A percentile compares a stretch with the other conserved stretches of the same genome.
Evolutionary conservation across 1,139 yeast genomes (phyloP).

Genomic region (Debaryomyces sp.): DNA sequence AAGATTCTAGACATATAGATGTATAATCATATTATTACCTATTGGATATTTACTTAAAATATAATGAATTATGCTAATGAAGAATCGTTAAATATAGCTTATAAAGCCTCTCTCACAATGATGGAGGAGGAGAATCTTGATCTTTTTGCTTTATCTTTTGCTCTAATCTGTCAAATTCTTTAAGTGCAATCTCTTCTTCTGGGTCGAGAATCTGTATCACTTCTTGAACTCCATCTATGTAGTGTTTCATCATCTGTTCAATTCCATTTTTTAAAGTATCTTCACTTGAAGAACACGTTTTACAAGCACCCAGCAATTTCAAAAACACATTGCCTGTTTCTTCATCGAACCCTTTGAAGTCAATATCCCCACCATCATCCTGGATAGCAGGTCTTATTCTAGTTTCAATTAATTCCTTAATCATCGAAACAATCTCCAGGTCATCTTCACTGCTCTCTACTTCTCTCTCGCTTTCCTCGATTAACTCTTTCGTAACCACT

Average conservation of each 20-base stretch:
- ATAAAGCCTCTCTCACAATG: slow-evolving; percentile 26
- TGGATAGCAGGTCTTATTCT: slow-evolving; percentile 67
- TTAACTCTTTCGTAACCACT: slow-evolving; percentile 52
- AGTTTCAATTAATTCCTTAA: slow-evolving; percentile 61
- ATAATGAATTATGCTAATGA: slow-evolving; percentile 6
- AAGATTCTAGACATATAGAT: slow-evolving; percentile 1
- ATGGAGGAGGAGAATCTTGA: slow-evolving; percentile 31
- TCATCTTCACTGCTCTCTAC: slow-evolving; percentile 39
- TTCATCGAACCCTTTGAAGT: slow-evolving; percentile 69
- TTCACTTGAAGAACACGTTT: slow-evolving; percentile 74
- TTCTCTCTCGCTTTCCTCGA: slow-evolving; percentile 41
- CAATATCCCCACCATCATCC: slow-evolving; percentile 86
- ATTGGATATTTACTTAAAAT: slow-evolving; percentile 5
- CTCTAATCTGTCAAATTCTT: slow-evolving; percentile 73
- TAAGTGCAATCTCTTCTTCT: slow-evolving; percentile 55
- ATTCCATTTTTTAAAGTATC: slow-evolving; percentile 82
- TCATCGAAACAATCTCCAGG: slow-evolving; percentile 56
- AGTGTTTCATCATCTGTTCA: slow-evolving; percentile 82
- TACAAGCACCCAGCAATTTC: slow-evolving; percentile 81
- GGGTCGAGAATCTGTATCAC: slow-evolving; percentile 66
- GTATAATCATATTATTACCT: background rate
- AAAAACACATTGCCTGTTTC: slow-evolving; percentile 71
- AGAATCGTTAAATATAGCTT: no score
- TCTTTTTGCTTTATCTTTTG: slow-evolving; percentile 30
- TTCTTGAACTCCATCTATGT: slow-evolving; percentile 78